These are phyloP conservation scores for Nicotiana attenuata DNA, from an alignment of 257 asterid genomes.

Conservation along the genomic window DNA sequence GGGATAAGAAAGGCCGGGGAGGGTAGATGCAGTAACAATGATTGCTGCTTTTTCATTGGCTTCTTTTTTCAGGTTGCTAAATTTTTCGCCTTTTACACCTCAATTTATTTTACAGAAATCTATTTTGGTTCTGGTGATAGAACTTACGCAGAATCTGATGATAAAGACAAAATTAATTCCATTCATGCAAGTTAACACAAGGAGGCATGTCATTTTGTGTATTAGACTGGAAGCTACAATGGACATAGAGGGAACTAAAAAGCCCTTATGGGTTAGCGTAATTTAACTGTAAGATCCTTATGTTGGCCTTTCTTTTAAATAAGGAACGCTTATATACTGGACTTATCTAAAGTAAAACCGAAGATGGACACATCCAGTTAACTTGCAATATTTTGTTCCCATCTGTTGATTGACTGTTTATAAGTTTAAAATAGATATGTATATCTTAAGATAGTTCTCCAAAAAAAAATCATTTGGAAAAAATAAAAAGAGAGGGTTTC, in stretches of 20 bases:
- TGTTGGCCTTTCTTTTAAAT: neutral
- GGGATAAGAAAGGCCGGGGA: neutral
- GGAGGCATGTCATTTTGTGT: neutral
- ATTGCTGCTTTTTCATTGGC: neutral
- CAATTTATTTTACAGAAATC: neutral
- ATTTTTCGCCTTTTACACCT: neutral
- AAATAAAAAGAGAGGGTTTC: neutral
- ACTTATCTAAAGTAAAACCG: neutral
- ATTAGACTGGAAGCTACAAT: neutral
- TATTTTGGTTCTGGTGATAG: neutral
- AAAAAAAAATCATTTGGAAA: constrained; percentile 5
- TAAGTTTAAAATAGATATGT: neutral
- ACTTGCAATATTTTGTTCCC: neutral
- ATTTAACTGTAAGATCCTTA: neutral
- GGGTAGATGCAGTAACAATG: neutral
- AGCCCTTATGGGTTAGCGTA: neutral
- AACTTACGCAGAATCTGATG: neutral
- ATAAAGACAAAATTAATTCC: neutral
- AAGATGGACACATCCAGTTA: neutral
- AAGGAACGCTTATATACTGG: neutral
- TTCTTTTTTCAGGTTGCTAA: neutral
- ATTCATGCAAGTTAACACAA: neutral
- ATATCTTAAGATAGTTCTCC: neutral
- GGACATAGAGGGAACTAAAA: neutral
- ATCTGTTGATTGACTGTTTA: neutral